Base-by-base conservation (phyloP, 345 rosid species). In the Diplotaxis tenuifolia region DNA sequence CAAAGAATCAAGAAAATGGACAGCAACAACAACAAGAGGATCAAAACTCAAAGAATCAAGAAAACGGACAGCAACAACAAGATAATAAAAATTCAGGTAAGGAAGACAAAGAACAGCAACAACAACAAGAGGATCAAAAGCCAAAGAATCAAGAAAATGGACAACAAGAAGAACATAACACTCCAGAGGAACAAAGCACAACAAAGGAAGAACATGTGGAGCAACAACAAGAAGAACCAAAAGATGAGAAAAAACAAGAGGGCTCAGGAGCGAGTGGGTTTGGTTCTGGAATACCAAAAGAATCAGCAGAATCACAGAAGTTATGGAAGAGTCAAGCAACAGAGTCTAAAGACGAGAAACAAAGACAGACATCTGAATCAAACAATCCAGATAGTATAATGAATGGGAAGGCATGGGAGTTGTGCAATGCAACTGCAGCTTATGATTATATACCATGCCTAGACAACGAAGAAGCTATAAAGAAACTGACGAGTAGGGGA, bases 361-460 rank as follows among this genome's bases (percentile, higher is more conserved):
- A 86, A 81, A 86, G 97, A 71, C 79, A 83, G 16, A 84, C 76
- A 56, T 80, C 76, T 1, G 87, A 75, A 53, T 64, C 83, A 2
- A 73, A 77, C 4, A 71, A 65, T 9, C 60, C 54, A 25, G 82
- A 71, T 45, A 72, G 50, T 75, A 67, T 49, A 27, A 61, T 54
- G 61, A 32, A 57, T 9, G 90, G 87, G 19, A 70, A 82, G n/a
- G 58, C 77, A 6, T 95, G 99, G 97, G 82, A 50, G 50, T 79
- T 92, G n/a, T 95, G 99, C 36, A 92, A 95, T 36, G 83, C 71
- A 22, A 92, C 96, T 2, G 80, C 94, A 2, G 96, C 96, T 54
- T 20, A 87, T 70, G 99, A 95, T 80, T 95, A 87, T 63, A 95
- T 95, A 59, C 99, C 99, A 14, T 95, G 99, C 74, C 73, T 95